phyloP scores from a whole-genome alignment of 2,329 filamentous ascomycete genomes.

The Alternaria viburni region DNA sequence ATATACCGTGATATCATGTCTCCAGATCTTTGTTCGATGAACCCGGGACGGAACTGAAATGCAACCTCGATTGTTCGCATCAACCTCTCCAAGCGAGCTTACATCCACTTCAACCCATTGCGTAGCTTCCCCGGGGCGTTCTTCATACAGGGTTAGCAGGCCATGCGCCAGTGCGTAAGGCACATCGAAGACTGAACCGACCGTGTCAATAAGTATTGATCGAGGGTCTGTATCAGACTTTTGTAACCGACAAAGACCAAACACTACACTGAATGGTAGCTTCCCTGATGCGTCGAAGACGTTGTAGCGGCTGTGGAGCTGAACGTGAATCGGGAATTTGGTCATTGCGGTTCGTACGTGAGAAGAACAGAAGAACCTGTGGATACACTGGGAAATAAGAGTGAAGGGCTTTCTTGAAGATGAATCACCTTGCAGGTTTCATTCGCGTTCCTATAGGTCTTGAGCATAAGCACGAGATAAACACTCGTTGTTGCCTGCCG shows the following conservation, averaged over 20 bases:
- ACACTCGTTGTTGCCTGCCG: neutral
- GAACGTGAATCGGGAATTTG: neutral
- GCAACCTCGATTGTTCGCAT: neutral
- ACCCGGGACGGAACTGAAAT: constrained; percentile 1
- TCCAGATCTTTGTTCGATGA: neutral
- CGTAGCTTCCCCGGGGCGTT: neutral
- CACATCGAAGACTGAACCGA: constrained; percentile 1
- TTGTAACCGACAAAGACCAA: neutral
- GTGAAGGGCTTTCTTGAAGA: neutral
- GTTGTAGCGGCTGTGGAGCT: neutral
- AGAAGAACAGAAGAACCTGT: neutral
- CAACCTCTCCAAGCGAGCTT: neutral
- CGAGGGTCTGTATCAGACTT: neutral
- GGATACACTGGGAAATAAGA: neutral
- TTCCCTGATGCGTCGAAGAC: neutral
- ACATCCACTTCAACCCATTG: neutral
- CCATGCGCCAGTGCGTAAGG: constrained; percentile 1
- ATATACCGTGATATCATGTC: neutral
- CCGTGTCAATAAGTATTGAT: neutral
- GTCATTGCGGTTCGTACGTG: neutral
- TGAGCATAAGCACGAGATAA: neutral
- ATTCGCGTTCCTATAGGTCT: neutral
- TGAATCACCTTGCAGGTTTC: neutral
- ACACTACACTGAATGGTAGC: neutral
- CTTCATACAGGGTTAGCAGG: neutral